Percentiles rank a stretch among this genome's conserved stretches.
Conservation (phyloP, 495 filamentous ascomycete genomes). For the Talaromyces borbonicus region DNA sequence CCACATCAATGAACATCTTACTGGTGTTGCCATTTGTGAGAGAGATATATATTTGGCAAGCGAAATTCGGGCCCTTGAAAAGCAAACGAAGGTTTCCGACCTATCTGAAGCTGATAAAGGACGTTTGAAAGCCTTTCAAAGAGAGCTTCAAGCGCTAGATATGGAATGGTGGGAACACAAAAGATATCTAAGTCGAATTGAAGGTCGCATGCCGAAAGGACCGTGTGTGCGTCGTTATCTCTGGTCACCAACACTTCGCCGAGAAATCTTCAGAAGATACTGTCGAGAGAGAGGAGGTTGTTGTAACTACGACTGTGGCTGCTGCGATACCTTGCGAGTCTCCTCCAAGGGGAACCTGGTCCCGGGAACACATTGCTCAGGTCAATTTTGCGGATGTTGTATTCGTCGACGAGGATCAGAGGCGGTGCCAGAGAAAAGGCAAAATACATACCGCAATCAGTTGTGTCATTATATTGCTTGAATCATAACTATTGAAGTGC, state of each 20-base stretch:
- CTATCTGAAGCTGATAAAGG: background rate
- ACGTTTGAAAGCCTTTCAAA: background rate
- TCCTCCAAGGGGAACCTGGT: background rate
- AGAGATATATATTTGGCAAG: background rate
- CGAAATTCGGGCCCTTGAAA: constrained; percentile 1
- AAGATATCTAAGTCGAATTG: background rate
- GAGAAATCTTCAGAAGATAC: background rate
- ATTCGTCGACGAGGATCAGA: constrained; percentile 8
- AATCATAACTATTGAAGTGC: background rate
- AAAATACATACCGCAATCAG: background rate
- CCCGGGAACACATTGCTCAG: background rate
- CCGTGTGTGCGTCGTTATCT: background rate
- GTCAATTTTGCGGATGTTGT: constrained; percentile 6
- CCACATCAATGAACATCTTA: background rate
- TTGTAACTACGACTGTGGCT: constrained; percentile 6
- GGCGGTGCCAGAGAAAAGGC: background rate
- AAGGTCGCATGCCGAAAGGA: background rate
- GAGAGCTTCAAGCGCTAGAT: background rate
- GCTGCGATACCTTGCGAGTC: constrained; percentile 1
- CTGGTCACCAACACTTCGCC: background rate
- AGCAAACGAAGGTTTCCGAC: background rate
- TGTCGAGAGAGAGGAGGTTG: constrained; percentile 1
- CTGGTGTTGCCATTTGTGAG: constrained; percentile 1
- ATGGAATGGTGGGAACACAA: constrained; percentile 4
- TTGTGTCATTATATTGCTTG: background rate